Percentiles rank a stretch among this genome's conserved stretches.
phyloP scores from a whole-genome alignment of 2,329 filamentous ascomycete species.

The Rhytidhysteron rufulum region DNA sequence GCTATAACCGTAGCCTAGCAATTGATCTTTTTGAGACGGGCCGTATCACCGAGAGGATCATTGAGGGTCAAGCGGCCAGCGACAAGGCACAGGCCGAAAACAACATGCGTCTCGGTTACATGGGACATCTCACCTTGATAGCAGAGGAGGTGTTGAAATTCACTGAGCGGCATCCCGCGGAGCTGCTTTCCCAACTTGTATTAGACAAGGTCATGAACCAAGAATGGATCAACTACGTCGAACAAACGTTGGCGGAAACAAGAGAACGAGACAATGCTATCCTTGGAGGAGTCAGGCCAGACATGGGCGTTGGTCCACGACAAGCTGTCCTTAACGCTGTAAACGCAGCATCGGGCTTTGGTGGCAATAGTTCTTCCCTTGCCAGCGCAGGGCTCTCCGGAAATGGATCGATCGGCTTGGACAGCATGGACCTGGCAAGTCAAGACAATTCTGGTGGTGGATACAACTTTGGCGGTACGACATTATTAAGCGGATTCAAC shows the following conservation, averaged over 20 bases:
- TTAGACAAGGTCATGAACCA: conserved; percentile 84
- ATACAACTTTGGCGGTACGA: conserved; percentile 69
- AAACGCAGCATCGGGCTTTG: conserved; percentile 55
- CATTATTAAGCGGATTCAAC: conserved; percentile 83
- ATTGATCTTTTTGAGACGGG: conserved; percentile 91
- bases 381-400: conserved; percentile 79
- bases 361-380: conserved; percentile 56
- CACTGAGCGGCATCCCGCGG: conserved; percentile 86
- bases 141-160: conserved; percentile 99
- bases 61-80: conserved; percentile 82
- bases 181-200: conserved; percentile 77
- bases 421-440: conserved; percentile 63
- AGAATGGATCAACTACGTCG: conserved; percentile 92
- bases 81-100: conserved; percentile 79
- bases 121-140: conserved; percentile 95
- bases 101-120: conserved; percentile 92
- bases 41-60: conserved; percentile 84
- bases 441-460: conserved; percentile 63
- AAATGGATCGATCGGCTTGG: conserved; percentile 49
- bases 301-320: conserved; percentile 79
- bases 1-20: conserved; percentile 84
- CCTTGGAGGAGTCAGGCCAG: conserved; percentile 87
- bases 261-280: conserved; percentile 97
- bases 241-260: conserved; percentile 87
- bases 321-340: conserved; percentile 61